Base-by-base conservation (phyloP, 116 monocot genomes). In the Dioscorea cayenensis region DNA sequence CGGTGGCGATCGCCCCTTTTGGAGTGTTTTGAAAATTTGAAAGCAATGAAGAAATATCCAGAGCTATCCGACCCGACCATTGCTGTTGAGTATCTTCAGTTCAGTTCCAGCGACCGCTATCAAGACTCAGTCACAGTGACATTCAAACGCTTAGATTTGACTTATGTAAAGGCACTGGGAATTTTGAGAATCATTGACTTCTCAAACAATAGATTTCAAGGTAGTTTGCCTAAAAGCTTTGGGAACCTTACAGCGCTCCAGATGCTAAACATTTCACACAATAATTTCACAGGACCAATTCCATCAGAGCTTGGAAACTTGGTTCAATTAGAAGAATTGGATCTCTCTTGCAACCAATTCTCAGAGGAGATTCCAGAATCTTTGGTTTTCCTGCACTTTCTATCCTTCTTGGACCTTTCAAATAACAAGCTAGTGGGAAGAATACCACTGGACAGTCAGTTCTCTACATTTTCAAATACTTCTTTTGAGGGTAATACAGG, bases 191-290 rank as follows among this genome's bases (percentile, higher is more conserved):
- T 67, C 7, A 55, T 90, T 2, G 86, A 90, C 71, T 27, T 90
- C 60, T 90, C 89, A 22, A 77, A 74, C 66, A 90, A 90, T 52
- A 6, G 21, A 21, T 90, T 90, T 22, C 65, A 72, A 36, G 89
- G 89, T 6, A 35, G 60, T 8, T 84, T 90, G 18, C 86, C 89
- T 1, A 60, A 71, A 2, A 63, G n/a, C 19, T 72, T 86, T 29
- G 89, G 78, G 49, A 55, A 83, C 6, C 77, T 90, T 7, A 48
- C 50, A 17, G 60, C 76, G 9, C 78, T 90, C 7, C 2, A 27
- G 48, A 11, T 84, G 49, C 78, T 90, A 7, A 84, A 90, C 76
- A 32, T 90, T 22, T 90, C 86, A 4, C 73, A 74, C 48, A 90
- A 90, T 70, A 5, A 35, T 32, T 49, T 90, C 0, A 77, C 51